phyloP scores from a whole-genome alignment of 1,284 basidiomycete genomes.

The Cryptococcus sp. region DNA sequence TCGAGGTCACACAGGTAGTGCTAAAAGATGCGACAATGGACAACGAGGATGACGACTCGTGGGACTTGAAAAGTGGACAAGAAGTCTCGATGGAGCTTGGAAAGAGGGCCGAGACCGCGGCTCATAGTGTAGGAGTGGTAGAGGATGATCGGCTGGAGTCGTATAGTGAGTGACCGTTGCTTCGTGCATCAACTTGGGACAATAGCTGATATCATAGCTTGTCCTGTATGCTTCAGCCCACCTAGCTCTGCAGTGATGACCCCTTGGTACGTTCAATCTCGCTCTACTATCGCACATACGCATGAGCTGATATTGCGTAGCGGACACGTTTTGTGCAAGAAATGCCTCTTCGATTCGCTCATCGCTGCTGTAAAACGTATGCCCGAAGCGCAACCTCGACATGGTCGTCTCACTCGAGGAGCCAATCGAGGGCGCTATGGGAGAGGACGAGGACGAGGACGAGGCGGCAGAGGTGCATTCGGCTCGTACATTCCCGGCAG shows the following conservation, averaged over 20 bases:
- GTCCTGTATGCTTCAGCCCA: conserved; percentile 38
- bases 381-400: conserved; percentile 8
- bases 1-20: background rate
- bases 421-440: background rate
- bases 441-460: conserved; percentile 11
- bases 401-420: background rate
- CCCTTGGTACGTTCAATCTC: conserved; percentile 27
- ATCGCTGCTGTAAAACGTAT: conserved; percentile 33
- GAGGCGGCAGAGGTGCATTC: background rate
- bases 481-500: background rate
- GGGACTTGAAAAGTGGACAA: background rate
- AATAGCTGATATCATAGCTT: conserved; percentile 23
- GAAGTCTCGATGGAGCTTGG: too few species aligned
- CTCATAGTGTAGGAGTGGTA: background rate
- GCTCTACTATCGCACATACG: background rate
- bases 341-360: conserved; percentile 36
- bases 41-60: conserved; percentile 1
- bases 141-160: conserved; percentile 12
- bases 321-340: conserved; percentile 40
- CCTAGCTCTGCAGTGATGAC: conserved; percentile 35
- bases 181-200: background rate
- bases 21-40: background rate
- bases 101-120: conserved; percentile 6
- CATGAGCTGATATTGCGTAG: conserved; percentile 12
- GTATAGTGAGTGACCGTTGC: conserved; percentile 10